Conservation (phyloP, 2,329 filamentous ascomycete species). For the Bipolaris gigantea region DNA sequence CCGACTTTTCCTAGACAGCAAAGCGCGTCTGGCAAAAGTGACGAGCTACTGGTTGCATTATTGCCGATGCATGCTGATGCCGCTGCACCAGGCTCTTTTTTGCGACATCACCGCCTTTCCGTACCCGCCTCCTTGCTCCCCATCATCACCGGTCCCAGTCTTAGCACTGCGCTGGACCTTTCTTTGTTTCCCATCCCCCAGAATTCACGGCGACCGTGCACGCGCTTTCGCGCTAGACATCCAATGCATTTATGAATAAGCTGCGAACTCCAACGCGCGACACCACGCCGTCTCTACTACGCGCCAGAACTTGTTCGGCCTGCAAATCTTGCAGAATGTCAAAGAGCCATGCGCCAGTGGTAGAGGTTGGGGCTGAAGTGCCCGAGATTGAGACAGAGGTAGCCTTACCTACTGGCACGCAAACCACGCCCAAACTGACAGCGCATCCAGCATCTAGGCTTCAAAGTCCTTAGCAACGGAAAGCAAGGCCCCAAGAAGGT, state of each 20-base stretch:
- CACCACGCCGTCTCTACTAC: constrained; percentile 28
- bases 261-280: constrained; percentile 30
- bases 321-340: constrained; percentile 61
- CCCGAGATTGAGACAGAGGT: constrained; percentile 83
- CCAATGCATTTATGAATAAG: constrained; percentile 35
- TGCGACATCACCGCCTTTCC: constrained; percentile 12
- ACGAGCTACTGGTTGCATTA: constrained; percentile 18
- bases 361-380: constrained; percentile 66
- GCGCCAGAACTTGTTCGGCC: constrained; percentile 64
- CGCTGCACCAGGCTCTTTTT: constrained; percentile 25
- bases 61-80: constrained; percentile 11
- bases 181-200: constrained; percentile 7
- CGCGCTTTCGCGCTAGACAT: constrained; percentile 21
- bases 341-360: constrained; percentile 46
- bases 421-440: constrained; percentile 7
- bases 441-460: constrained; percentile 67
- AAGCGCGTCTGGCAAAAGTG: constrained; percentile 13
- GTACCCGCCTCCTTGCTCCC: constrained; percentile 29
- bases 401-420: constrained; percentile 16
- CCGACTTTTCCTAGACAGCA: constrained; percentile 21
- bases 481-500: constrained; percentile 81
- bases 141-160: constrained; percentile 30
- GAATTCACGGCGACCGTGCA: constrained; percentile 11
- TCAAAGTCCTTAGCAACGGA: constrained; percentile 59
- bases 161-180: constrained; percentile 1